Conservation (phyloP, 192 early-diverging fungal genomes). For the Umbelopsis isabellina region DNA sequence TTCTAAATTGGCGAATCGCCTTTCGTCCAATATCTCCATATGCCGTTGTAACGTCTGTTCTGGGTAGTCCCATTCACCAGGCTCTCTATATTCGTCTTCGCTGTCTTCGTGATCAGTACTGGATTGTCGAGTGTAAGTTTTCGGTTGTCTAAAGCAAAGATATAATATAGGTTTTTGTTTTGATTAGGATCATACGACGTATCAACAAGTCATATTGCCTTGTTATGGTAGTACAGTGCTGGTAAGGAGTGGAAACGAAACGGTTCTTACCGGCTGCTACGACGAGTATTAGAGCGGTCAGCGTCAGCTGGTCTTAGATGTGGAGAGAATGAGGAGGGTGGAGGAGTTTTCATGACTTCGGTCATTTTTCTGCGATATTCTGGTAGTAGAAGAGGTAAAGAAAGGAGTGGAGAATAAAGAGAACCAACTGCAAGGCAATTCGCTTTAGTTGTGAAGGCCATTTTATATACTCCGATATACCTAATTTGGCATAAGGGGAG, state of each 20-base stretch:
- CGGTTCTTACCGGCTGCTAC: constrained; percentile 11
- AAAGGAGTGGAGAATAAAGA: constrained; percentile 23
- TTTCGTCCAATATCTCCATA: constrained; percentile 17
- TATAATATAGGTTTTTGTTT: neutral
- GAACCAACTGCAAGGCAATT: constrained; percentile 2
- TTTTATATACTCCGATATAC: constrained; percentile 20
- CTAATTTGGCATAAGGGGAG: constrained; percentile 7
- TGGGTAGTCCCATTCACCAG: constrained; percentile 17
- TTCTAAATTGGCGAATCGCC: constrained; percentile 7
- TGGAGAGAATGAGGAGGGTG: constrained; percentile 9
- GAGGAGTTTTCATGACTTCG: constrained; percentile 21
- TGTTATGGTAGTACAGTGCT: neutral
- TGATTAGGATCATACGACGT: neutral
- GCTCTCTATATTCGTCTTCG: constrained; percentile 11
- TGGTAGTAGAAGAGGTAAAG: neutral
- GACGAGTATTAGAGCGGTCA: constrained; percentile 13
- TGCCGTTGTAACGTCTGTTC: neutral
- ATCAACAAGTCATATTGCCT: neutral
- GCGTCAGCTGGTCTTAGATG: neutral
- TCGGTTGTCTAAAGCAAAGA: neutral
- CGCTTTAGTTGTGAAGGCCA: neutral
- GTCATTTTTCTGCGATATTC: constrained; percentile 13
- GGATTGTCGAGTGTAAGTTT: constrained; percentile 2
- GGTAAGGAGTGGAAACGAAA: neutral
- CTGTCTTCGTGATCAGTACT: constrained; percentile 15